A percentile compares a stretch with the other conserved stretches of the same genome.
These are phyloP conservation scores for Teratosphaeriaceae sp. DNA, from an alignment of 2,329 filamentous ascomycete genomes.

Conservation along the genomic window DNA sequence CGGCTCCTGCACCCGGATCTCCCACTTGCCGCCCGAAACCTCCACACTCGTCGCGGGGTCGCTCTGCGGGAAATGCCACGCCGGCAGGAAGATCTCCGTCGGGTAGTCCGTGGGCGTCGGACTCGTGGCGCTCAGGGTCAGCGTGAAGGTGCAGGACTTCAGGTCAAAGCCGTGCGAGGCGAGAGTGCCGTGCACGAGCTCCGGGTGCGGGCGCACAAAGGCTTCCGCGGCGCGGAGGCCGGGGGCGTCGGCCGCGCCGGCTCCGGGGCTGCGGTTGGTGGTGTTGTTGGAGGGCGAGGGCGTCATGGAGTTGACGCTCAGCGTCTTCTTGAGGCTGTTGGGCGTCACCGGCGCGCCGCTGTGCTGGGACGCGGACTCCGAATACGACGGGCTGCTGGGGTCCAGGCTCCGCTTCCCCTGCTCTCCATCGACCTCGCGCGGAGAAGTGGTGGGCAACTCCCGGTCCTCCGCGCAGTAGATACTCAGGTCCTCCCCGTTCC, in stretches of 20 bases:
- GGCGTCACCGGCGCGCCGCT: conserved; percentile 59
- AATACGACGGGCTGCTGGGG: conserved; percentile 48
- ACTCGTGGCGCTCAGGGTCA: conserved; percentile 59
- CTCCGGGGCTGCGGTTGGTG: too few relatives aligned
- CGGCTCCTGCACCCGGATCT: too few relatives aligned
- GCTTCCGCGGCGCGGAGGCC: conserved; percentile 90
- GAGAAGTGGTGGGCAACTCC: conserved; percentile 44
- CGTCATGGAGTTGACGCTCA: conserved; percentile 52
- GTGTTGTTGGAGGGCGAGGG: conserved; percentile 10
- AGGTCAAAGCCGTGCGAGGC: conserved; percentile 74
- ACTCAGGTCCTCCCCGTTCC: conserved; percentile 96
- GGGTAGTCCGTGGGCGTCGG: conserved; percentile 58
- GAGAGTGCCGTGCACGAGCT: conserved; percentile 66
- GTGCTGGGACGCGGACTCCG: conserved; percentile 46
- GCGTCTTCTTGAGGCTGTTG: conserved; percentile 64
- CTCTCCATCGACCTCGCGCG: conserved; percentile 26
- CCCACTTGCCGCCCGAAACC: conserved; percentile 84
- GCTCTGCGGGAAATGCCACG: conserved; percentile 73
- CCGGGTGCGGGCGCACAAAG: conserved; percentile 78
- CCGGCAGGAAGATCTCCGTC: conserved; percentile 79
- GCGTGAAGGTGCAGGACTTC: conserved; percentile 65
- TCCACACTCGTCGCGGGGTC: conserved; percentile 59
- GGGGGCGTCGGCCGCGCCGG: conserved; percentile 46
- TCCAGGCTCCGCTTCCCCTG: conserved; percentile 41
- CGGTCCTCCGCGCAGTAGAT: conserved; percentile 83